These are phyloP conservation scores for Globisporangium rhizosaccharum DNA, from an alignment of 352 stramenopile species.

Conservation along the genomic window DNA sequence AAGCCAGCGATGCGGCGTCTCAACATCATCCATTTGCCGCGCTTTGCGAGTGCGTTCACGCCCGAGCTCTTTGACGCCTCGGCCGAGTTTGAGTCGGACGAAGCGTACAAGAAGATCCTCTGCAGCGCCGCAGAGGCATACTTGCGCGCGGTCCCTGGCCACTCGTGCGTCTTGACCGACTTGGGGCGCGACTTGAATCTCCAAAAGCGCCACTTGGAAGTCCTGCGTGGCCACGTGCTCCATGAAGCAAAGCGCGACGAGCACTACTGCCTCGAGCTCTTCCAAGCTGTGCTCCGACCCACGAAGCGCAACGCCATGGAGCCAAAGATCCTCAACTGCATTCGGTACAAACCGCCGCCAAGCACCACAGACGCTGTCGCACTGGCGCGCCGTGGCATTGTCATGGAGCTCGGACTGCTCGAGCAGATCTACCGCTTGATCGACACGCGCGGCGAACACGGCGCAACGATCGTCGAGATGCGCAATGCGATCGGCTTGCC, in stretches of 20 bases:
- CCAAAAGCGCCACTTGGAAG: slow-evolving; percentile 64
- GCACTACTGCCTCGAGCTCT: slow-evolving; percentile 56
- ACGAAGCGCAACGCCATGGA: slow-evolving; percentile 45
- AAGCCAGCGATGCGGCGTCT: slow-evolving; percentile 52
- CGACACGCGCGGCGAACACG: slow-evolving; percentile 52
- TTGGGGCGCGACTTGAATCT: slow-evolving; percentile 60
- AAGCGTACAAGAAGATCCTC: slow-evolving; percentile 68
- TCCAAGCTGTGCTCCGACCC: slow-evolving; percentile 65
- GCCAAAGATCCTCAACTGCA: slow-evolving; percentile 77
- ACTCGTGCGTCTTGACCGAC: slow-evolving; percentile 66
- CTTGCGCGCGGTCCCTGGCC: slow-evolving; percentile 45
- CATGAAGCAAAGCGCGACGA: slow-evolving; percentile 65
- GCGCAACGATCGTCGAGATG: slow-evolving; percentile 71
- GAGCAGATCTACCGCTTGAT: slow-evolving; percentile 71
- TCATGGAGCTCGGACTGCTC: slow-evolving; percentile 61
- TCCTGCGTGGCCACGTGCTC: slow-evolving; percentile 57
- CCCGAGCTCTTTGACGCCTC: slow-evolving; percentile 65
- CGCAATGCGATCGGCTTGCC: slow-evolving; percentile 65
- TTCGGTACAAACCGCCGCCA: slow-evolving; percentile 48
- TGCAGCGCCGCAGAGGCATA: slow-evolving; percentile 50
- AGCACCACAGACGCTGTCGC: not conserved
- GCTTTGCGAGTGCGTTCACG: slow-evolving; percentile 53
- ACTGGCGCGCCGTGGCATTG: slow-evolving; percentile 29
- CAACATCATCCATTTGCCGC: slow-evolving; percentile 77
- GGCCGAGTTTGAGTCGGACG: slow-evolving; percentile 78